A percentile compares a stretch with the other conserved stretches of the same genome.
phyloP scores from a whole-genome alignment of 805 yeast species.

The Metschnikowia koreensis region DNA sequence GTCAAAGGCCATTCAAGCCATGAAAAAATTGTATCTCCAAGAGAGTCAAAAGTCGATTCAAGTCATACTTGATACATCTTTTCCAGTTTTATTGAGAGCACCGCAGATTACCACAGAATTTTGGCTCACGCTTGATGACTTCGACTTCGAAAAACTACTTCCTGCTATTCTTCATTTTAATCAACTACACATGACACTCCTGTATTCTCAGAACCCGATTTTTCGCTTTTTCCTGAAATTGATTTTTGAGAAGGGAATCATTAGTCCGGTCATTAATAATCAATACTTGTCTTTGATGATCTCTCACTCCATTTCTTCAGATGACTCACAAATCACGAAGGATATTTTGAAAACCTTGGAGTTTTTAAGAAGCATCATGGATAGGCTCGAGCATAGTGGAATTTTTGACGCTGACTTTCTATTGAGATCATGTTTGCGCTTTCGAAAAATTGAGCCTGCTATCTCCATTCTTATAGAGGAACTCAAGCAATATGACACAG shows the following conservation, averaged over 20 bases:
- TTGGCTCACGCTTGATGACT: conserved; percentile 60
- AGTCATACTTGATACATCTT: conserved; percentile 64
- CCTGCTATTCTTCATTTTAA: conserved; percentile 77
- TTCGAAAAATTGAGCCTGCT: conserved; percentile 60
- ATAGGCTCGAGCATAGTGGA: conserved; percentile 12
- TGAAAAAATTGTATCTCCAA: conserved; percentile 50
- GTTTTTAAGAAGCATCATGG: conserved; percentile 20
- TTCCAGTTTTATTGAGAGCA: conserved; percentile 61
- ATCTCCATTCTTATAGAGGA: conserved; percentile 66
- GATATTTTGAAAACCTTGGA: conserved; percentile 35
- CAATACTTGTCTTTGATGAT: conserved; percentile 68
- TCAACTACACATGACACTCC: conserved; percentile 39
- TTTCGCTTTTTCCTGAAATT: conserved; percentile 60
- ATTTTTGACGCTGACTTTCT: conserved; percentile 70
- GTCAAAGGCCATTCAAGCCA: conserved; percentile 63
- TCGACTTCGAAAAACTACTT: conserved; percentile 63
- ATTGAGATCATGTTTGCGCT: conserved; percentile 65
- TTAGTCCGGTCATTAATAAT: conserved; percentile 57
- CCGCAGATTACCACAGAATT: conserved; percentile 71
- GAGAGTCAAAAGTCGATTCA: conserved; percentile 24
- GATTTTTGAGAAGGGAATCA: conserved; percentile 37
- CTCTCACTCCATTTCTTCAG: conserved; percentile 34
- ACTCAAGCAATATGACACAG: conserved; percentile 72
- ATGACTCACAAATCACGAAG: conserved; percentile 37
- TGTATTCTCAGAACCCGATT: conserved; percentile 57